A percentile compares a stretch with the other conserved stretches of the same genome.
phyloP scores from a whole-genome alignment of 106 monocot species.

The Dioscorea dumetorum region DNA sequence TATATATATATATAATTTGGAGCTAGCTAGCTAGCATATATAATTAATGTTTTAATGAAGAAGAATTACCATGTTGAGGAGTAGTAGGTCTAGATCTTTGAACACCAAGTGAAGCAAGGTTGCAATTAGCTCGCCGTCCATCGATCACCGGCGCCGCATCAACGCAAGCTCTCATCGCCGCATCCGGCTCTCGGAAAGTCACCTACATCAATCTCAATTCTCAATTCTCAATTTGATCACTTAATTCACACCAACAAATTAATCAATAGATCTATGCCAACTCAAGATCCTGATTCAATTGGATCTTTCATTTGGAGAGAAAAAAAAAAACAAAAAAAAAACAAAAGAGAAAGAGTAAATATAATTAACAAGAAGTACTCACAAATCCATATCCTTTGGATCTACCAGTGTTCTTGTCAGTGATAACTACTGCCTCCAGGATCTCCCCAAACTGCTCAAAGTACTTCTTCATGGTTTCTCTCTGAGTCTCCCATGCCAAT shows the following conservation, averaged over 20 bases:
- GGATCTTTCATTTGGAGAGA: too few relatives aligned
- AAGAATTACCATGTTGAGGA: constrained; percentile 7
- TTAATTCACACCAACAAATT: neutral
- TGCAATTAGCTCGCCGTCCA: constrained; percentile 10
- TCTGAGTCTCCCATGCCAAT: constrained; percentile 88
- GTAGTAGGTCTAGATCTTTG: constrained; percentile 7
- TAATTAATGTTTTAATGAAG: neutral
- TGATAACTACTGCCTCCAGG: constrained; percentile 92
- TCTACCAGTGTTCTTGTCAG: constrained; percentile 90
- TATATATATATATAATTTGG: too few relatives aligned
- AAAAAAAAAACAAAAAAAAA: too few relatives aligned
- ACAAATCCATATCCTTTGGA: constrained; percentile 98
- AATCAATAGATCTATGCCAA: neutral
- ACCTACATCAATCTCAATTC: constrained; percentile 15
- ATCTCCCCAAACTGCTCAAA: constrained; percentile 98
- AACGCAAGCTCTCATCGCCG: constrained; percentile 23
- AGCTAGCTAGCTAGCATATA: too few relatives aligned
- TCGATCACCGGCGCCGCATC: constrained; percentile 12
- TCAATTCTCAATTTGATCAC: too few relatives aligned
- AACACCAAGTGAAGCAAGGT: constrained; percentile 5
- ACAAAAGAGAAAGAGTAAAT: neutral
- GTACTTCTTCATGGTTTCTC: constrained; percentile 86
- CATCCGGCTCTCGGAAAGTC: constrained; percentile 39
- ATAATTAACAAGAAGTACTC: constrained; percentile 8
- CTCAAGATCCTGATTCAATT: neutral